These are phyloP conservation scores for Leccinum huronense DNA, from an alignment of 1,284 basidiomycete species.

Conservation along the genomic window DNA sequence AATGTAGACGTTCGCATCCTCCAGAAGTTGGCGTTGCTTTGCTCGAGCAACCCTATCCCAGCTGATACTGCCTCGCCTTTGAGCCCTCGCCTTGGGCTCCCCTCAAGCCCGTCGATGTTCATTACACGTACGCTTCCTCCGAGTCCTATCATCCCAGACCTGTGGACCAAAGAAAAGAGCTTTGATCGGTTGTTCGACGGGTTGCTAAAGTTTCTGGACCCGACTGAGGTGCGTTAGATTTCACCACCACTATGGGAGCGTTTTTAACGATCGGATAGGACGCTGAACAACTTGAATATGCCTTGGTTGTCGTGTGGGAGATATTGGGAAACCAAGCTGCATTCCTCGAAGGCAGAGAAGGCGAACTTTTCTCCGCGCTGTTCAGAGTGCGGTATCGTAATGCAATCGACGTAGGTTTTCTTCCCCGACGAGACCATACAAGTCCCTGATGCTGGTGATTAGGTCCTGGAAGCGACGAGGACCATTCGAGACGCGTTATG, in stretches of 20 bases:
- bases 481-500: slow-evolving; percentile 73
- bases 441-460: slow-evolving; percentile 13
- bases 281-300: slow-evolving; percentile 66
- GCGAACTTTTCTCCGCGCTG: slow-evolving; percentile 63
- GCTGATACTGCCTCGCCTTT: slow-evolving; percentile 43
- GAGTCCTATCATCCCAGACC: slow-evolving; percentile 41
- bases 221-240: slow-evolving; percentile 48
- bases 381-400: slow-evolving; percentile 67
- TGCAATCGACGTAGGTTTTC: slow-evolving; percentile 55
- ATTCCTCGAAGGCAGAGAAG: slow-evolving; percentile 70
- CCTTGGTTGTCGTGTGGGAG: slow-evolving; percentile 74
- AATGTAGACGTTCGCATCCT: slow-evolving; percentile 50
- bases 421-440: slow-evolving; percentile 5
- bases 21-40: slow-evolving; percentile 61
- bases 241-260: background rate
- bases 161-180: slow-evolving; percentile 66
- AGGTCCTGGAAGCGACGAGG: slow-evolving; percentile 80
- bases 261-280: slow-evolving; percentile 40
- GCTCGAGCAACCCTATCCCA: slow-evolving; percentile 54
- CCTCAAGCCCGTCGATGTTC: slow-evolving; percentile 52
- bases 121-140: slow-evolving; percentile 42
- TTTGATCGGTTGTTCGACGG: slow-evolving; percentile 66
- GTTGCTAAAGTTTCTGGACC: slow-evolving; percentile 58
- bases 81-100: slow-evolving; percentile 42
- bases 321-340: slow-evolving; percentile 65